phyloP scores from a whole-genome alignment of 2,329 filamentous ascomycete species.

The Dothistroma pini region DNA sequence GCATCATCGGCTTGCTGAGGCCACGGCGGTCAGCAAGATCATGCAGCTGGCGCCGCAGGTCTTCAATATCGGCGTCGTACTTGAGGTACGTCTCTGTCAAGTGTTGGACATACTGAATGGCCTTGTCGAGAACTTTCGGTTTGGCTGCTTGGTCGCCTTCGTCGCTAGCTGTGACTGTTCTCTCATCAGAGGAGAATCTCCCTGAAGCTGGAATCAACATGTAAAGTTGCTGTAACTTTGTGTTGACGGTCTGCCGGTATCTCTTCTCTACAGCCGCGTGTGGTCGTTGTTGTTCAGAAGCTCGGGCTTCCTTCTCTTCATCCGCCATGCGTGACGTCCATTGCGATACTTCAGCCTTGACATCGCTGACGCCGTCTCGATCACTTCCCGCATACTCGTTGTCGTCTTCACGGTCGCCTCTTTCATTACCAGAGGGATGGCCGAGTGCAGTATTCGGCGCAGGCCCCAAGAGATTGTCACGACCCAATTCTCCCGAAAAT shows the following conservation, averaged over 20 bases:
- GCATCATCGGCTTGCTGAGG: neutral
- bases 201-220: conserved; percentile 17
- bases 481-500: neutral
- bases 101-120: conserved; percentile 20
- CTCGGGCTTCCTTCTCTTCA: neutral
- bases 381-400: neutral
- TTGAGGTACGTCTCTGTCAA: conserved; percentile 18
- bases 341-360: neutral
- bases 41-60: conserved; percentile 13
- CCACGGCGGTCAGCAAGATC: conserved; percentile 3
- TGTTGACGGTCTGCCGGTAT: conserved; percentile 20
- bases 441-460: neutral
- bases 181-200: conserved; percentile 8
- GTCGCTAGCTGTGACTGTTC: conserved; percentile 5
- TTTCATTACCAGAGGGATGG: neutral
- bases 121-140: conserved; percentile 20
- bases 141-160: conserved; percentile 15
- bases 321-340: neutral
- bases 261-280: conserved; percentile 21
- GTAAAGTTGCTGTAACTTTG: conserved; percentile 20
- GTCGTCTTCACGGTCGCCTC: neutral
- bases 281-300: conserved; percentile 11
- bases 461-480: neutral
- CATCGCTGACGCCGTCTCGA: neutral
- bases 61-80: conserved; percentile 19